Conservation (phyloP, 225 moss, liverwort and hornwort genomes). For the Neckera pumila region DNA sequence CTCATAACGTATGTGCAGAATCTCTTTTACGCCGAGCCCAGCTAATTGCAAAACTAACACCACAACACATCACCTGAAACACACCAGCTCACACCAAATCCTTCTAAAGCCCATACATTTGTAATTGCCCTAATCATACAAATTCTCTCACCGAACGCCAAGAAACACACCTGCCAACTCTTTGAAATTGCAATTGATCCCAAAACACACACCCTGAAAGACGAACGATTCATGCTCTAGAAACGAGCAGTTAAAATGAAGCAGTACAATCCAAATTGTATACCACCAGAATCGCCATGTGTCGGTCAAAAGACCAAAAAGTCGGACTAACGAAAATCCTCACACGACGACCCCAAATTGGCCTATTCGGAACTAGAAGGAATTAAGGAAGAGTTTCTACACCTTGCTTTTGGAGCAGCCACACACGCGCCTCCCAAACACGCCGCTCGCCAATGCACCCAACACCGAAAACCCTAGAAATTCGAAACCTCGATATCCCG, state of each 20-base stretch:
- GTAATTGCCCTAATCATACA: background rate
- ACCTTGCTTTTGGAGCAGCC: background rate
- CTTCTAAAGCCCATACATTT: too few relatives aligned
- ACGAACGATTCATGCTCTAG: background rate
- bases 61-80: background rate
- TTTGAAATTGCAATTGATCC: background rate
- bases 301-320: background rate
- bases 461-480: conserved; percentile 3
- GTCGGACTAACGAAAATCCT: background rate
- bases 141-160: background rate
- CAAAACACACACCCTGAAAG: too few relatives aligned
- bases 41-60: background rate
- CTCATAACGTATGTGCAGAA: background rate
- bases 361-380: background rate
- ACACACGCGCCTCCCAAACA: background rate
- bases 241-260: background rate
- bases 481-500: background rate
- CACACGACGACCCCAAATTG: background rate
- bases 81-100: background rate
- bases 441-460: background rate
- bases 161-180: background rate
- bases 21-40: background rate
- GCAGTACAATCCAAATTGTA: background rate
- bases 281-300: background rate
- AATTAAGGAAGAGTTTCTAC: background rate